Evolutionary conservation across 1,139 yeast genomes (phyloP), one percentile per base, ranked within the genome.

Genomic region (Saccharomycopsis crataegensis): DNA sequence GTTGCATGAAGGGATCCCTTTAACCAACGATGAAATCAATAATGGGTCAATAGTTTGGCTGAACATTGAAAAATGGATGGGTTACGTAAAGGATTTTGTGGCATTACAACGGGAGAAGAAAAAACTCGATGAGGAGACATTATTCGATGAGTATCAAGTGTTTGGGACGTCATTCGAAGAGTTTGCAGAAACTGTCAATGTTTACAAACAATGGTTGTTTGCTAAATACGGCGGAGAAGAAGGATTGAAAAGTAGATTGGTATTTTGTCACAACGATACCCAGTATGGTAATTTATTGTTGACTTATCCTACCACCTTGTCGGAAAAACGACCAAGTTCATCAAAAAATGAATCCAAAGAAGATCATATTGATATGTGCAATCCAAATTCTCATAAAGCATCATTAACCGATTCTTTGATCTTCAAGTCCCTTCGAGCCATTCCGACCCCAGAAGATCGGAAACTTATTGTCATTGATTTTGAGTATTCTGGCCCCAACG

Each of bases 401-500:
- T 22, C 28, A 22, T 22, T 22, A 22, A 22, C 28, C 28, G 28
- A 22, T 4, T 22, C 28, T 4, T 22, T 22, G 28, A 22, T 22
- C 28, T 22, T 22, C 28, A 22, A 22, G 28, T 22, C 4, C 4
- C 28, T 22, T 3, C 28, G 28, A 4, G 28, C 28, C 28, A 54
- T 22, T 22, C 28, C 28, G 4, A 22, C 28, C 28, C 28, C 28
- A 22, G 82, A 79, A 63, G 97, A 93, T 71, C 75, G 80, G 36
- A 84, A 82, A 64, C 74, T 93, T 60, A 96, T 88, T 14, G 99
- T 93, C 17, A 93, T 93, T 64, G 99, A 93, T 67, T 93, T 93
- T 67, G 99, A 93, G 70, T 93, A 91, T 67, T 83, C 96, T 0
- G 97, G 97, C 1, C 84, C 96, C n/a, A 93, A 91, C 65, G 76